Base-by-base conservation (phyloP, 495 filamentous ascomycete species). In the Tuber calosporum region DNA sequence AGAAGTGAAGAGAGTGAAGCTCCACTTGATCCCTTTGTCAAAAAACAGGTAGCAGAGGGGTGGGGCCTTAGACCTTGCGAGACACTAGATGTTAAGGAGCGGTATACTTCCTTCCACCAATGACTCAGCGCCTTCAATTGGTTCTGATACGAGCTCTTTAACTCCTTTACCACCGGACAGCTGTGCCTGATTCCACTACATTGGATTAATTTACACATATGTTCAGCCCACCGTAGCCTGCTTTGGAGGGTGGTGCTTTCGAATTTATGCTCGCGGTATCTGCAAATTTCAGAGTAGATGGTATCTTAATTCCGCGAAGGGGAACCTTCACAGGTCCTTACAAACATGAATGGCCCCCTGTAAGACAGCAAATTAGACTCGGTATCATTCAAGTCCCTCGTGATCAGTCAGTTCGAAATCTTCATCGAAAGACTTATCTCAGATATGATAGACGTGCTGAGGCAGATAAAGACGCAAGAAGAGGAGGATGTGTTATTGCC, bases 381-480 rank as follows among this genome's bases (percentile, higher is more conserved):
- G 26, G 80, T 83, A 1, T 87, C 87, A 73, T 88, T 97, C 78
- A 90, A 90, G 74, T 79, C 83, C 37, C 83, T 91, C 8, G 68
- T 97, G 66, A 92, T 94, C 88, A 87, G 90, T 72, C 90, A 91
- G 76, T 84, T 98, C 22, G 93, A 97, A 82, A 85, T 86, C 0
- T 95, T 97, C 79, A 86, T 92, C n/a, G 93, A 97, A 74, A 88
- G 90, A 9, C 93, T 95, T 78, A 92, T 99, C 76, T 90, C 92
- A 1, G 97, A 98, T 81, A 91, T 97, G 87, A 94, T 95, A 4
- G 93, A 97, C 82, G 88, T 93, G 1, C 86, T 99, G 41, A 90
- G 95, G 68, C 90, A 88, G 81, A 84, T 99, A 42, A 93, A 94
- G 82, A 86, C 88, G 5, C 92, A 96, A 72, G 95, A 98, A 80